phyloP scores from a whole-genome alignment of 192 early-diverging fungal species.

The Irineochytrium annulatum region DNA sequence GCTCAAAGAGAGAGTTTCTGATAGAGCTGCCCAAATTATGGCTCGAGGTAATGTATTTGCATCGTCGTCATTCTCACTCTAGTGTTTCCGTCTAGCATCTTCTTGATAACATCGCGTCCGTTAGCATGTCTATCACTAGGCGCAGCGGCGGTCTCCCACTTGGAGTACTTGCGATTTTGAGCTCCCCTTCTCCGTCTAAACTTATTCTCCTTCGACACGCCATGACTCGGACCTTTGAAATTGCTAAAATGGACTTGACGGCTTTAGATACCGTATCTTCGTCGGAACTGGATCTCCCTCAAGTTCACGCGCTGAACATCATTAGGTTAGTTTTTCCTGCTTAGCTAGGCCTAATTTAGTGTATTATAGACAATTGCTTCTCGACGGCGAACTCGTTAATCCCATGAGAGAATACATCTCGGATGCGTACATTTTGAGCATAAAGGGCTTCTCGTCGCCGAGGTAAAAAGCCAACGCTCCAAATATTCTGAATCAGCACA shows the following conservation, averaged over 20 bases:
- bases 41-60: no score
- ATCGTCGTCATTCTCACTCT: no score
- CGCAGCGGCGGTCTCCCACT: slow-evolving; percentile 85
- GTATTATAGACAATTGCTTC: slow-evolving; percentile 50
- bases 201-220: slow-evolving; percentile 59
- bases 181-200: slow-evolving; percentile 57
- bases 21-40: slow-evolving; percentile 60
- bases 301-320: slow-evolving; percentile 93
- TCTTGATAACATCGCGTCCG: slow-evolving; percentile 63
- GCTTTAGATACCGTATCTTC: slow-evolving; percentile 59
- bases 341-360: background rate
- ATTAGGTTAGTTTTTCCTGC: slow-evolving; percentile 39
- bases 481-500: no score
- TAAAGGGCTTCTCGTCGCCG: slow-evolving; percentile 72
- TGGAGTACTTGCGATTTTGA: slow-evolving; percentile 79
- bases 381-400: slow-evolving; percentile 72
- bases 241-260: slow-evolving; percentile 43
- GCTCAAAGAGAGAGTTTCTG: slow-evolving; percentile 47
- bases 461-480: no score
- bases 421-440: slow-evolving; percentile 71
- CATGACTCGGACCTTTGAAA: slow-evolving; percentile 64
- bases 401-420: slow-evolving; percentile 72
- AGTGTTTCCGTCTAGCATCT: no score
- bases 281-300: slow-evolving; percentile 77
- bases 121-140: slow-evolving; percentile 85